Base-by-base conservation (phyloP, 2,329 filamentous ascomycete species). In the Penicillium corylophilum region DNA sequence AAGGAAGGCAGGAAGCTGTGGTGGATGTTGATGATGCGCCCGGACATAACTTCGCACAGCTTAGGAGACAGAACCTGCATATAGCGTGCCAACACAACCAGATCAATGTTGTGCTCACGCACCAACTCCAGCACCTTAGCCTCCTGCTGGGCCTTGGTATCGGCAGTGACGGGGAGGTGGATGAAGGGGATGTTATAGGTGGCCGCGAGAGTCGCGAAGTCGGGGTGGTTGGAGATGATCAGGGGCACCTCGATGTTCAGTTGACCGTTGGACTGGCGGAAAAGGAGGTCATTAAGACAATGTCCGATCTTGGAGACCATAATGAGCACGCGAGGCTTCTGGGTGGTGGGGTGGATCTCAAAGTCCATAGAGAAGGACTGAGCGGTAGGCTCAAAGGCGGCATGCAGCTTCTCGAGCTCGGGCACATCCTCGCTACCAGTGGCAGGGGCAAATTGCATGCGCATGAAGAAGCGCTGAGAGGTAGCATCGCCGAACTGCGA, bases 221-320 rank as follows among this genome's bases (percentile, higher is more conserved):
- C 89, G 4, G 85, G 77, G 73, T 94, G 89, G 76, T 94, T 94
- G 52, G 88, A 92, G 38, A 94, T 85, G 65, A 94, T 88, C 60
- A 91, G 71, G 4, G 88, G 87, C 46, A 92, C 79, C 22, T 91
- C 87, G 61, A 93, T 86, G 64, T 80, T 81, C 48, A 94, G 78
- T 74, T 92, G 88, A 41, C 83, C 83, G 16, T 85, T 86, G 71
- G 86, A 86, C 65, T 87, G 82, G 50, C 89, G 85, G 83, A 90
- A 94, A 33, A 94, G 81, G 44, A 94, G 77, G 72, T 93, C 88
- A 72, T 92, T 92, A 48, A 93, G 78, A 71, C 89, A 93, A 77
- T 93, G 89, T 8, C 89, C 89, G 64, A 90, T 92, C 77, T 92
- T 92, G 65, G 88, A 92, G 26, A 93, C 89, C 89, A 94, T 93